Conservation (phyloP, 331 rosid species). For the Dryas integrifolia region DNA sequence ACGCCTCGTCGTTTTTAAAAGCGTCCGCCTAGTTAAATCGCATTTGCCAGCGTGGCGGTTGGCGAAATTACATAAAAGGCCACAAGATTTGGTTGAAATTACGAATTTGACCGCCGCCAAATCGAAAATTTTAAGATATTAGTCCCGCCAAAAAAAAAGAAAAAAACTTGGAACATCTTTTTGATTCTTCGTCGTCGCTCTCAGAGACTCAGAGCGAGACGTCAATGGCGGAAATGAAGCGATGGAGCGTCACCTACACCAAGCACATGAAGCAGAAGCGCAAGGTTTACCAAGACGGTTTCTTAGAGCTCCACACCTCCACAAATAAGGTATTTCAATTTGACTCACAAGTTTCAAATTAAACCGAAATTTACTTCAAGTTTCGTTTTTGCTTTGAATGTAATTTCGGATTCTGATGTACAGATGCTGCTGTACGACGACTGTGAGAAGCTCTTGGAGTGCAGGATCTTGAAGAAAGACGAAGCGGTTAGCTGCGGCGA, state of each 20-base stretch:
- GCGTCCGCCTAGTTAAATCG: neutral
- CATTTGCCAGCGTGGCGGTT: neutral
- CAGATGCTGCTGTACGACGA: conserved; percentile 68
- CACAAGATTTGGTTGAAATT: neutral
- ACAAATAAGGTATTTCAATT: conserved; percentile 54
- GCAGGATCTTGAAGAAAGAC: conserved; percentile 60
- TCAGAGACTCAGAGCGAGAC: neutral
- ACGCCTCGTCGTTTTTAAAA: neutral
- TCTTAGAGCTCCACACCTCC: conserved; percentile 51
- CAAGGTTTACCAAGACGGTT: conserved; percentile 76
- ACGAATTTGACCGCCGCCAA: neutral
- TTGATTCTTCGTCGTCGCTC: neutral
- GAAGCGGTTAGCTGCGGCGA: conserved; percentile 55
- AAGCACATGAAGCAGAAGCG: conserved; percentile 78
- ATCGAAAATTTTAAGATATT: neutral
- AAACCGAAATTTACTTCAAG: neutral
- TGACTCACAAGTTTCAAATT: neutral
- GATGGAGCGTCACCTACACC: conserved; percentile 78
- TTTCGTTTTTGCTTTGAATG: neutral
- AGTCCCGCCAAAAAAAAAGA: conserved; percentile 6
- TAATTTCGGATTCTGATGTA: neutral
- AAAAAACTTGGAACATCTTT: neutral
- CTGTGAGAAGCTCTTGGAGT: conserved; percentile 61
- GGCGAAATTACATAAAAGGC: neutral
- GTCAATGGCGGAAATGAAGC: conserved; percentile 54